Evolutionary conservation across 2,329 filamentous ascomycete genomes (phyloP).

Genomic region (Trichoderma sp.): DNA sequence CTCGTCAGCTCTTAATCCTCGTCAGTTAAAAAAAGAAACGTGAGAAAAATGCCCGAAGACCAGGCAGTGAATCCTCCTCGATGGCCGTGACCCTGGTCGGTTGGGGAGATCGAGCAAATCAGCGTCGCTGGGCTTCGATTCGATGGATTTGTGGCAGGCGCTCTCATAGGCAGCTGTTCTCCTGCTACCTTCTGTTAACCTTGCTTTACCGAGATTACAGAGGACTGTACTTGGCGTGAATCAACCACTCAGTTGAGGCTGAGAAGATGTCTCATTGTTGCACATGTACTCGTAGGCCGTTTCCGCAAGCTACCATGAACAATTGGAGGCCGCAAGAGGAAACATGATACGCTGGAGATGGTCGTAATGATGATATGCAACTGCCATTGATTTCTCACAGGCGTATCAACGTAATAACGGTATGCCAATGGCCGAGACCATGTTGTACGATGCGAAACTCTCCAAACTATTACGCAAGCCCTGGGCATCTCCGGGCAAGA

Average conservation of each 20-base stretch:
- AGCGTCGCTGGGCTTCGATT: neutral
- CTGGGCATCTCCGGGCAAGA: neutral
- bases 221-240: neutral
- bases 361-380: neutral
- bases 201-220: neutral
- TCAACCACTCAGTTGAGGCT: neutral
- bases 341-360: neutral
- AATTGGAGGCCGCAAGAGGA: neutral
- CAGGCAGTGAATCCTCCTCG: neutral
- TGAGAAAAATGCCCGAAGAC: neutral
- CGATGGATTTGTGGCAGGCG: no score
- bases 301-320: neutral
- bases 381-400: neutral
- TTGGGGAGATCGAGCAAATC: neutral
- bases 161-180: neutral
- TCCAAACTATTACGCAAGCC: neutral
- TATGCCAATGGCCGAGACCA: neutral
- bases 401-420: neutral
- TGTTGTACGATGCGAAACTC: neutral
- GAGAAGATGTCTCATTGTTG: neutral
- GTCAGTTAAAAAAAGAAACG: neutral
- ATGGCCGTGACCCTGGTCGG: neutral
- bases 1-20: neutral
- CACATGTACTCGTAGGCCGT: neutral
- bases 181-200: neutral